phyloP scores from a whole-genome alignment of 2,329 filamentous ascomycete species.

The Coniella vitis region DNA sequence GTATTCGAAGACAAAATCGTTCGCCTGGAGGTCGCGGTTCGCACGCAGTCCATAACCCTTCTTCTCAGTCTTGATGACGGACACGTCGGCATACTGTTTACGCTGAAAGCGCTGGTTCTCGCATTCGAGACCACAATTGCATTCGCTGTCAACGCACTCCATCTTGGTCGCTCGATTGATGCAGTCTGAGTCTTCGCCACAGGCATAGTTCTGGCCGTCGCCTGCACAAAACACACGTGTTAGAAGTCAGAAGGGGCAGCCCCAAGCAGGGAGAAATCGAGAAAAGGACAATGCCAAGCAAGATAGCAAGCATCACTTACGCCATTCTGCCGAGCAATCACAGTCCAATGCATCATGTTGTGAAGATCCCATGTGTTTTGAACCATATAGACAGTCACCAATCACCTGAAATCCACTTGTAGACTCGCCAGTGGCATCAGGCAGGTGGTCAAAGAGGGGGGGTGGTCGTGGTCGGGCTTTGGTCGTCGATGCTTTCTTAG shows the following conservation, averaged over 20 bases:
- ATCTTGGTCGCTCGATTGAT: constrained; percentile 98
- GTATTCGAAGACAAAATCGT: constrained; percentile 97
- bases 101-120: constrained; percentile 93
- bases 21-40: constrained; percentile 65
- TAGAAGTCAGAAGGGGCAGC: constrained; percentile 12
- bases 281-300: constrained; percentile 14
- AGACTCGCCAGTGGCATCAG: constrained; percentile 73
- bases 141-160: constrained; percentile 78
- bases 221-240: constrained; percentile 30
- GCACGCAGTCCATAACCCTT: constrained; percentile 91
- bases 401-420: constrained; percentile 73
- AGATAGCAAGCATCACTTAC: constrained; percentile 49
- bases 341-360: constrained; percentile 89
- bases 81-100: constrained; percentile 82
- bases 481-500: constrained; percentile 64
- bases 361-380: constrained; percentile 83
- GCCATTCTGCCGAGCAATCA: constrained; percentile 90
- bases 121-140: constrained; percentile 80
- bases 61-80: constrained; percentile 96
- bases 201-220: constrained; percentile 69
- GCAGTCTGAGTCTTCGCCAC: constrained; percentile 93
- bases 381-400: constrained; percentile 79
- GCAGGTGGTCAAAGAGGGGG: constrained; percentile 64
- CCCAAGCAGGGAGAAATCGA: constrained; percentile 16
- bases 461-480: constrained; percentile 59